Evolutionary conservation across 2,329 filamentous ascomycete genomes (phyloP).

Genomic region (Epichloe gansuensis): DNA sequence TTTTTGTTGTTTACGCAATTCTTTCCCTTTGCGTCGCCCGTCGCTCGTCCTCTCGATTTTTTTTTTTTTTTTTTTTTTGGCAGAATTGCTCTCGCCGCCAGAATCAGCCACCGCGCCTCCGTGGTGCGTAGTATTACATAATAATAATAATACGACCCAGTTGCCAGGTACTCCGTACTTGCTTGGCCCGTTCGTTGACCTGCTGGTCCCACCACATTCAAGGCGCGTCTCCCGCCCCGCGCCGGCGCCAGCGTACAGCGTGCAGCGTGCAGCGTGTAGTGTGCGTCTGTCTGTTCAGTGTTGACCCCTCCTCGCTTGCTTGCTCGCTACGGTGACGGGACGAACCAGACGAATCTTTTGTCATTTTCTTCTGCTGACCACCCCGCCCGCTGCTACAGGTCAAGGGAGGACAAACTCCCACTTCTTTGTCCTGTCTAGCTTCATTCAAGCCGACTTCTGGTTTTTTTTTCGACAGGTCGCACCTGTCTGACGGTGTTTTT

Average conservation of each 20-base stretch:
- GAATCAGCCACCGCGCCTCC: too few relatives aligned
- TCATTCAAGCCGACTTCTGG: background rate
- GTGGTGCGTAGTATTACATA: too few relatives aligned
- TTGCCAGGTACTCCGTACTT: too few relatives aligned
- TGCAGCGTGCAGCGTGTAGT: background rate
- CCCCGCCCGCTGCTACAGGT: background rate
- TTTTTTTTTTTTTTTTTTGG: too few relatives aligned
- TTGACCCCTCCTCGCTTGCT: slow-evolving; percentile 7
- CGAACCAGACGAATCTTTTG: background rate
- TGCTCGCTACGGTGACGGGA: slow-evolving; percentile 1
- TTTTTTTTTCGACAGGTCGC: background rate
- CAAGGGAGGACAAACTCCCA: slow-evolving; percentile 1
- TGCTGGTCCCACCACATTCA: background rate
- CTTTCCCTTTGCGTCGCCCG: too few relatives aligned
- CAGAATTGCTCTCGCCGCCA: too few relatives aligned
- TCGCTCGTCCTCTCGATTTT: too few relatives aligned
- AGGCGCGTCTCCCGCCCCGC: slow-evolving; percentile 5
- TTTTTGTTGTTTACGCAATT: too few relatives aligned
- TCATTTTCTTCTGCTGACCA: slow-evolving; percentile 1
- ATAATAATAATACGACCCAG: too few relatives aligned
- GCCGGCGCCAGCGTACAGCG: background rate
- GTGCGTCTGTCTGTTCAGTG: background rate
- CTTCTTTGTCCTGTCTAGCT: background rate
- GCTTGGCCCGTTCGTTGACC: background rate
- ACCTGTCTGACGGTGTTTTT: background rate